Conservation (phyloP, 306 rosid species). For the Rosa lucieae region DNA sequence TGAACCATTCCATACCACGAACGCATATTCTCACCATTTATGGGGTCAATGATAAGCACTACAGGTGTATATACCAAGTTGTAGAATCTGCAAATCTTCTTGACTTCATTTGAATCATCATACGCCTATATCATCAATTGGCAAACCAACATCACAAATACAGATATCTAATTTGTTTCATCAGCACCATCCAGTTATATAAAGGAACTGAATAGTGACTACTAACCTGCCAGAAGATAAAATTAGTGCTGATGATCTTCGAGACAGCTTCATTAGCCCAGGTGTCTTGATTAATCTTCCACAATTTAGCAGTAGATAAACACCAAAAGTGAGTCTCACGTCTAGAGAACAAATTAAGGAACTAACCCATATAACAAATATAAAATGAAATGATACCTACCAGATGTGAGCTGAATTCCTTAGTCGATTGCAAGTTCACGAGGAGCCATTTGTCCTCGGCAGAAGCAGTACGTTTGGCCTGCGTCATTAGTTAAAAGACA, state of each 20-base stretch:
- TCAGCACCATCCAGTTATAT: background rate
- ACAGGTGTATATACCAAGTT: slow-evolving; percentile 78
- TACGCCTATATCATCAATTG: slow-evolving; percentile 33
- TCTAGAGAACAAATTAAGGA: background rate
- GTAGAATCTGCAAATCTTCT: slow-evolving; percentile 90
- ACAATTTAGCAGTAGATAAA: slow-evolving; percentile 19
- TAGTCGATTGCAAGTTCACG: slow-evolving; percentile 86
- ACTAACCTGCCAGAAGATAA: slow-evolving; percentile 2
- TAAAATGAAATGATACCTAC: slow-evolving; percentile 36
- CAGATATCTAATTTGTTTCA: background rate
- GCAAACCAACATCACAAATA: background rate
- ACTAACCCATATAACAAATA: background rate
- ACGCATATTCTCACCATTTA: slow-evolving; percentile 92
- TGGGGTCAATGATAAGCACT: slow-evolving; percentile 91
- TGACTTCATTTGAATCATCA: slow-evolving; percentile 97
- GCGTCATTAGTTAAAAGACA: slow-evolving; percentile 23
- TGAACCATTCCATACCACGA: slow-evolving; percentile 91
- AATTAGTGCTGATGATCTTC: slow-evolving; percentile 33
- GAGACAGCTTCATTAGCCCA: slow-evolving; percentile 99
- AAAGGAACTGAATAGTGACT: background rate
- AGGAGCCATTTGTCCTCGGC: slow-evolving; percentile 82
- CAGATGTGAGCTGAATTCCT: slow-evolving; percentile 96
- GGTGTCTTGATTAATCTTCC: slow-evolving; percentile 94
- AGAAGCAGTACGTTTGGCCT: slow-evolving; percentile 85
- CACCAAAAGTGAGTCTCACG: slow-evolving; percentile 18